Evolutionary conservation across 371 early-diverging fungal species (phyloP).

Genomic region (Apophysomyces trapeziformis): DNA sequence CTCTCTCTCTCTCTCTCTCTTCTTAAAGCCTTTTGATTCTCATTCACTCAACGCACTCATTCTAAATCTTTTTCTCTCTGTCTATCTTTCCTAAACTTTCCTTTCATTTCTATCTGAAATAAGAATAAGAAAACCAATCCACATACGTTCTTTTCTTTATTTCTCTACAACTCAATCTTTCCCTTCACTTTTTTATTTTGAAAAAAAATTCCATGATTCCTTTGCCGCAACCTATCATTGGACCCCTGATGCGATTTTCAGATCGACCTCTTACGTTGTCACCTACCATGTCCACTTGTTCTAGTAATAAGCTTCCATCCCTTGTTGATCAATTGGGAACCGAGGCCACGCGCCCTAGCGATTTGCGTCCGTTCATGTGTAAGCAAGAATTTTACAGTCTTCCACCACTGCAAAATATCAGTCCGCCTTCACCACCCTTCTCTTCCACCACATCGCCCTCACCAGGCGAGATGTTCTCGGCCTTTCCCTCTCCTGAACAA

Average conservation of each 20-base stretch:
- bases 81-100: constrained; percentile 3
- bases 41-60: background rate
- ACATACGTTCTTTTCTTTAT: background rate
- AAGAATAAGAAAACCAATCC: constrained; percentile 11
- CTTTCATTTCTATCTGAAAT: constrained; percentile 11
- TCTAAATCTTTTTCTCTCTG: constrained; percentile 3
- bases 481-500: constrained; percentile 13
- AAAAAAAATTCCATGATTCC: constrained; percentile 1
- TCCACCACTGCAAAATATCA: constrained; percentile 40
- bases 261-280: background rate
- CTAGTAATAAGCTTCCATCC: constrained; percentile 17
- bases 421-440: constrained; percentile 22
- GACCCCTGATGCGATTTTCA: background rate
- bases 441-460: constrained; percentile 25
- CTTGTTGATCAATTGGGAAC: constrained; percentile 18
- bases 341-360: constrained; percentile 2
- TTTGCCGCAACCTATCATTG: background rate
- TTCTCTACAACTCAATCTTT: no score
- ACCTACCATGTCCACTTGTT: background rate
- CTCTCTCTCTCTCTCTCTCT: constrained; percentile 10
- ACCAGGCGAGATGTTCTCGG: constrained; percentile 13
- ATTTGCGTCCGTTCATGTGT: constrained; percentile 8
- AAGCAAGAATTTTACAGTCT: constrained; percentile 22
- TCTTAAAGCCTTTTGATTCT: constrained; percentile 9
- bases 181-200: no score